Evolutionary conservation across 2,329 filamentous ascomycete genomes (phyloP).

Genomic region (Cladosporium sp.): DNA sequence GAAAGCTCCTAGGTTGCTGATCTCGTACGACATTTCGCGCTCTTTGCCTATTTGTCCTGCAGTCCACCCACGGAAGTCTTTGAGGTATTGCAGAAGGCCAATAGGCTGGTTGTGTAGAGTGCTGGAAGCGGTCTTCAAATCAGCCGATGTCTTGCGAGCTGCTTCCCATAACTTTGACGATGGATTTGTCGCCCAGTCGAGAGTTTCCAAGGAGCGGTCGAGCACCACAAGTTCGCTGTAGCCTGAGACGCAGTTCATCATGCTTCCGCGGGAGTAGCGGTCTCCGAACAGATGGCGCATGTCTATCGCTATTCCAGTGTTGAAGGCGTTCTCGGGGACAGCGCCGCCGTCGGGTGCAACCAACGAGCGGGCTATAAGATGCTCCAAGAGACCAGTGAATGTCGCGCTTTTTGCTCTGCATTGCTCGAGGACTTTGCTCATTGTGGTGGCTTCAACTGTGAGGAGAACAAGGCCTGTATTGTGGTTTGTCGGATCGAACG

Average conservation of each 20-base stretch:
- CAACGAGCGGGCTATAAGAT: constrained; percentile 43
- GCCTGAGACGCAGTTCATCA: constrained; percentile 39
- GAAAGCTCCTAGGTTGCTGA: constrained; percentile 49
- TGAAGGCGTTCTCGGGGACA: constrained; percentile 36
- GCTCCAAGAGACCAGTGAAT: constrained; percentile 45
- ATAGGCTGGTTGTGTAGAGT: constrained; percentile 44
- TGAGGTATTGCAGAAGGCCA: constrained; percentile 46
- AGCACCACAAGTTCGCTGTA: constrained; percentile 21
- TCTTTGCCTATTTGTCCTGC: constrained; percentile 39
- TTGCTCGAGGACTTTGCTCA: constrained; percentile 33
- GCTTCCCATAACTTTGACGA: constrained; percentile 35
- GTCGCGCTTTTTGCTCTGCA: constrained; percentile 42
- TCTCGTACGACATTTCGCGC: constrained; percentile 46
- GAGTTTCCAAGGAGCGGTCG: not conserved
- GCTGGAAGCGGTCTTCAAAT: constrained; percentile 36
- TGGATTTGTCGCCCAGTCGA: not conserved
- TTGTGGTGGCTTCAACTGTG: constrained; percentile 32
- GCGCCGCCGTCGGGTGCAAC: constrained; percentile 32
- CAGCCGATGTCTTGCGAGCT: constrained; percentile 35
- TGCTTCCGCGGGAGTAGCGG: constrained; percentile 37
- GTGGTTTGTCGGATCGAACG: not conserved
- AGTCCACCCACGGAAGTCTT: constrained; percentile 44
- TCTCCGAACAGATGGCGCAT: constrained; percentile 38
- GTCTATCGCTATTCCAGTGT: constrained; percentile 43
- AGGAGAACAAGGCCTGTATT: constrained; percentile 37